Evolutionary conservation across 1,284 basidiomycete genomes (phyloP), one percentile per base, ranked within the genome.

Genomic region (Xerocomus nothofagi): DNA sequence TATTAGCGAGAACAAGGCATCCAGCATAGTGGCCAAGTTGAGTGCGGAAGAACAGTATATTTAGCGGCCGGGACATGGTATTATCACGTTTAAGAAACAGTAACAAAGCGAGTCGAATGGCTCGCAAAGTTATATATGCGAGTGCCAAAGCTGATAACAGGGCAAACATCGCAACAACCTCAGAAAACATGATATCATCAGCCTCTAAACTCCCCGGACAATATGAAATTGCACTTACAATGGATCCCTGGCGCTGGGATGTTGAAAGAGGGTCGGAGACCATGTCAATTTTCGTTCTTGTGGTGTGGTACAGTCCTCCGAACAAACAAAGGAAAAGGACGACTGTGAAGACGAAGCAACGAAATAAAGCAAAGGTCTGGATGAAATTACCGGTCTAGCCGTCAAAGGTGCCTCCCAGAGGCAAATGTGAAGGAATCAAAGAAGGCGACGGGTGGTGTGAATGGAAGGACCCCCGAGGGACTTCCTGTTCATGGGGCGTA

Each of bases 11-110:
- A 47, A 88, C 72, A 45, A 89, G 71, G 58, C 80, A 86, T 38
- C 72, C 74, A 14, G 79, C 76, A 63, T 87, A 88, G 44, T 78
- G 75, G 11, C 86, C 86, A 11, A 88, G 74, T 54, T 85, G 84
- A 6, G 84, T 86, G 53, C 76, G 75, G 64, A 88, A 86, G 66
- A 88, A 86, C 47, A 81, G 66, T 34, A 76, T 78, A 62, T 81
- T 80, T 40, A 71, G 69, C 49, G 58, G 60, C 53, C 47, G 62
- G 34, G 44, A 57, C 18, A 39, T 56, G 46, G 21, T 42, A 44
- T 51, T 43, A 37, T 57, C 30, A 26, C 42, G 52, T 39, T 51
- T 56, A 56, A 59, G 44, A 42, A 57, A 53, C 50, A 52, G 50
- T 39, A 66, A 65, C 26, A 58, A 34, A 42, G 62, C 61, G 47